Conservation (phyloP, 345 rosid species). For the Odontarrhena argentea region DNA sequence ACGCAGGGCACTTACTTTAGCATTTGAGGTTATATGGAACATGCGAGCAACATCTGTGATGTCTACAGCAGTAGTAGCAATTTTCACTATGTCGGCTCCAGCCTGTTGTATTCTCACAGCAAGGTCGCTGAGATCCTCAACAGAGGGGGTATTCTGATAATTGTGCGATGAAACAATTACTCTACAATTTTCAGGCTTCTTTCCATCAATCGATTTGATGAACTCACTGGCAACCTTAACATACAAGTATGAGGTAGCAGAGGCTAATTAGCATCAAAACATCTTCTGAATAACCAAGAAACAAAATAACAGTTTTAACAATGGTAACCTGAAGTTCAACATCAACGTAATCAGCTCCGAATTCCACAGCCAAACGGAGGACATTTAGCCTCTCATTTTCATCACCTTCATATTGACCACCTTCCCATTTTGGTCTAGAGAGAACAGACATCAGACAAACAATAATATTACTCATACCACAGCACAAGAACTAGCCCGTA, state of each 20-base stretch:
- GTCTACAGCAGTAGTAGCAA: conserved; percentile 85
- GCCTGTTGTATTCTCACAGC: conserved; percentile 68
- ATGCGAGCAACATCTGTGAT: conserved; percentile 85
- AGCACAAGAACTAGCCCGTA: conserved; percentile 17
- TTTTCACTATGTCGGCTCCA: conserved; percentile 93
- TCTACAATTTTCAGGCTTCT: conserved; percentile 69
- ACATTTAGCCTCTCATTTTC: conserved; percentile 64
- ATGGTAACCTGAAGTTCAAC: conserved; percentile 83
- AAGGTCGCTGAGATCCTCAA: conserved; percentile 77
- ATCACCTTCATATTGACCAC: conserved; percentile 87
- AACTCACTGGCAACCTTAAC: conserved; percentile 77
- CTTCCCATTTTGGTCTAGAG: conserved; percentile 91
- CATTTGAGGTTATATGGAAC: conserved; percentile 78
- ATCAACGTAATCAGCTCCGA: conserved; percentile 95
- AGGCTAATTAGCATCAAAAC: conserved; percentile 12
- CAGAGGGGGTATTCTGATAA: conserved; percentile 77
- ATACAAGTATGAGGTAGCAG: conserved; percentile 19
- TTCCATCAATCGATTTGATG: conserved; percentile 55
- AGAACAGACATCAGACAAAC: conserved; percentile 10
- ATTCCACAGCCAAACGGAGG: conserved; percentile 79
- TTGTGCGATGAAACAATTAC: conserved; percentile 90
- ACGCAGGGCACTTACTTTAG: conserved; percentile 62
- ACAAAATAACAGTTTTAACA: background rate
- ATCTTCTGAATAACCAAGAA: background rate
- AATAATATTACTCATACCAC: conserved; percentile 7